Percentiles rank a stretch among this genome's conserved stretches.
Evolutionary conservation across 495 filamentous ascomycete species (phyloP).

Genomic region (Penicillium antarcticum): DNA sequence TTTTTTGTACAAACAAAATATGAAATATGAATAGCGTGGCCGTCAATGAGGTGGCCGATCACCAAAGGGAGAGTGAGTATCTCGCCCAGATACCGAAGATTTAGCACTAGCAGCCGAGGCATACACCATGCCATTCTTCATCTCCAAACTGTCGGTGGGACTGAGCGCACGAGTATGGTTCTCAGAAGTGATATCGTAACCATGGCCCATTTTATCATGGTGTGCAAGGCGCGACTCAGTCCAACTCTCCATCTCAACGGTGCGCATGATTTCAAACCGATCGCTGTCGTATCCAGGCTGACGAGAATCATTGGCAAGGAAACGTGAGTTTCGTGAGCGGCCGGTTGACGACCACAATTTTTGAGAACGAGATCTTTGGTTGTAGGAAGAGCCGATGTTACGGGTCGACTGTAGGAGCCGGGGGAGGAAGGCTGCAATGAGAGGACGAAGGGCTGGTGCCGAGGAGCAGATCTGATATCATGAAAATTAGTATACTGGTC

Average conservation of each 20-base stretch:
- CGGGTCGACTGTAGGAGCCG: conserved; percentile 31
- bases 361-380: conserved; percentile 16
- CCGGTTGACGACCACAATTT: conserved; percentile 25
- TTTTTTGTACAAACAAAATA: background rate
- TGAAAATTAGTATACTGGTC: background rate
- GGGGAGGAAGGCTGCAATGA: conserved; percentile 44
- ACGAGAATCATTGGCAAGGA: background rate
- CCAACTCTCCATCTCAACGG: conserved; percentile 37
- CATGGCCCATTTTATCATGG: conserved; percentile 10
- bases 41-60: background rate
- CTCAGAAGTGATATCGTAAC: conserved; percentile 11
- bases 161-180: conserved; percentile 13
- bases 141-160: conserved; percentile 12
- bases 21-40: background rate
- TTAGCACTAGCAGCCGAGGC: conserved; percentile 19
- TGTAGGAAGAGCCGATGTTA: conserved; percentile 16
- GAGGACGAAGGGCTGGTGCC: conserved; percentile 52
- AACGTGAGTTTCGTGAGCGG: conserved; percentile 17
- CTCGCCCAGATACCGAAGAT: conserved; percentile 11
- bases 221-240: conserved; percentile 18
- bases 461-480: conserved; percentile 50
- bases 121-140: conserved; percentile 15
- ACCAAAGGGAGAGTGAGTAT: background rate
- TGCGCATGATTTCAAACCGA: conserved; percentile 24
- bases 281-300: conserved; percentile 18